Base-by-base conservation (phyloP, 495 filamentous ascomycete genomes). In the Pseudevernia furfuracea region DNA sequence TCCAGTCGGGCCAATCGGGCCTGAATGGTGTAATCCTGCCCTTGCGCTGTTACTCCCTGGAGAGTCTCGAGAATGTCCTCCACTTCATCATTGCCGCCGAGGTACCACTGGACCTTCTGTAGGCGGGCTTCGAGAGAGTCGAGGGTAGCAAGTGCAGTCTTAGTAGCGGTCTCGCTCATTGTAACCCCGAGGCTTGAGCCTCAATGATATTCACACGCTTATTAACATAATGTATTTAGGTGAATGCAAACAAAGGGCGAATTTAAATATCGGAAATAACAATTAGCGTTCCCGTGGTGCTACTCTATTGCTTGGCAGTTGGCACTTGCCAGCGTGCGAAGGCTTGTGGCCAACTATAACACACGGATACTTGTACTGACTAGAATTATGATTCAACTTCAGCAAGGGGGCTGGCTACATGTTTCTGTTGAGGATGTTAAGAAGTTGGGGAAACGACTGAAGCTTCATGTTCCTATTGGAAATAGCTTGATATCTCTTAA, bases 71-170 rank as follows among this genome's bases (percentile, higher is more conserved):
- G 66, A 74, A 67, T 66, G 73, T 69, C 81, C 78, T 74, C 63
- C 75, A 71, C 19, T 73, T 73, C 44, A 69, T 68, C 36, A 71
- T 77, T 71, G 68, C 90, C 90, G 66, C 84, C 84, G 57, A 96
- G 78, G 38, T 88, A 79, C 74, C 88, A 92, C 66, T 90, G 85
- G 57, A 95, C 77, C 34, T 88, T 82, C 57, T 80, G 79, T 39
- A 96, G 80, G 44, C 92, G 88, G n/a, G 78, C 77, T 68, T 92
- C 87, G 7, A 96, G 87, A 58, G 90, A 80, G 41, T 87, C 84
- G 57, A 95, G 84, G 1, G 92, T 93, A 38, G 78, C 77, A 7
- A 83, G 72, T 0, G 83, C 56, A 17, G 34, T 64, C 21, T 53
- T 25, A 0, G 34, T 59, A 14, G 34, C 46, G 15, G 2, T 4